Evolutionary conservation across 176 grass and related monocot genomes (phyloP).

Genomic region (Rhipidocladum racemiflorum): DNA sequence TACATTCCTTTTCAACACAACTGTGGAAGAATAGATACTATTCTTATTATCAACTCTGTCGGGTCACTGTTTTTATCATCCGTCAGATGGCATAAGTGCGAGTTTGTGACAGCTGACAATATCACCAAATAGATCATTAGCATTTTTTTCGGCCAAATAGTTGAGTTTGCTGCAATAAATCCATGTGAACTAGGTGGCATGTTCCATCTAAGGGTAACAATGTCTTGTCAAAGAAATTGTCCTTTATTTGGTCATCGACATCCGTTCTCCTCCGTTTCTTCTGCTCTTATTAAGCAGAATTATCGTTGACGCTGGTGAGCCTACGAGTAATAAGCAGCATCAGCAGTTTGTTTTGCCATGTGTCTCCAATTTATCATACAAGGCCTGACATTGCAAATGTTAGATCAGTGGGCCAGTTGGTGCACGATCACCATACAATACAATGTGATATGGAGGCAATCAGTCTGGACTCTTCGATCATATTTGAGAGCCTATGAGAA

Average conservation of each 20-base stretch:
- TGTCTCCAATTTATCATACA: background rate
- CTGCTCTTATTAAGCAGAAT: too few relatives aligned
- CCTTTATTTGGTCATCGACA: background rate
- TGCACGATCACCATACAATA: background rate
- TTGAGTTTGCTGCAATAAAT: background rate
- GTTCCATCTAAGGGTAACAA: background rate
- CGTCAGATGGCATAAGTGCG: background rate
- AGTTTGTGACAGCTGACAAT: background rate
- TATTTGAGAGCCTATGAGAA: background rate
- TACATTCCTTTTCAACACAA: constrained; percentile 19
- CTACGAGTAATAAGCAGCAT: background rate
- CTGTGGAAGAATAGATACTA: background rate
- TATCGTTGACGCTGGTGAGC: background rate
- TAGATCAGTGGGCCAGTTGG: background rate
- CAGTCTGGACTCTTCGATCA: background rate
- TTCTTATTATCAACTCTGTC: background rate
- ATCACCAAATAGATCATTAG: too few relatives aligned
- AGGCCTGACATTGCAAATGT: constrained; percentile 5
- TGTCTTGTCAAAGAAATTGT: too few relatives aligned
- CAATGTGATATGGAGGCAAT: background rate
- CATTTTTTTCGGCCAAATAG: too few relatives aligned
- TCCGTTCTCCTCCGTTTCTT: background rate
- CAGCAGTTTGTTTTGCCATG: background rate
- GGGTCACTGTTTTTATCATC: background rate
- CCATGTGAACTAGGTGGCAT: background rate